A percentile compares a stretch with the other conserved stretches of the same genome.
Conservation (phyloP, 306 rosid genomes). For the Inga laurina region DNA sequence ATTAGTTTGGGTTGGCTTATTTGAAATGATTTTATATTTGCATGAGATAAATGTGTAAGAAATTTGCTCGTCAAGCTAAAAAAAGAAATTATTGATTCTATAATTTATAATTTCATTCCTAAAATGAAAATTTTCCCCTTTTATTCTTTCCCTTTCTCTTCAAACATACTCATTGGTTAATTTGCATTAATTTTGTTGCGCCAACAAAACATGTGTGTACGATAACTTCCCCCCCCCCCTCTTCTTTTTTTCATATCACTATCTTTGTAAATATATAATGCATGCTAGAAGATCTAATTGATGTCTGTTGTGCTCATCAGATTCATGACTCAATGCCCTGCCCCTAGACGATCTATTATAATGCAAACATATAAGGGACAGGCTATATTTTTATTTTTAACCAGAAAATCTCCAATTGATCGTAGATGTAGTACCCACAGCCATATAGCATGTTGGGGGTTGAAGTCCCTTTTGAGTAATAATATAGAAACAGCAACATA, state of each 20-base stretch:
- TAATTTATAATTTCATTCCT: too few species aligned
- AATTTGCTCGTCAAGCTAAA: too few species aligned
- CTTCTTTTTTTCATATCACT: not conserved
- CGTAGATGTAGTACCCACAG: not conserved
- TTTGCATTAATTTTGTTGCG: too few species aligned
- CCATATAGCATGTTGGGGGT: not conserved
- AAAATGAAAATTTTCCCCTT: too few species aligned
- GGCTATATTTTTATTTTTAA: not conserved
- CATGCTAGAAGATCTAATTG: not conserved
- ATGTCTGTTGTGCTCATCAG: not conserved
- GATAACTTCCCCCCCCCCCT: too few species aligned
- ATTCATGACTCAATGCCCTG: slow-evolving; percentile 6
- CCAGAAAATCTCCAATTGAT: slow-evolving; percentile 7
- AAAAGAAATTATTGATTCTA: too few species aligned
- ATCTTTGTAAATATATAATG: not conserved
- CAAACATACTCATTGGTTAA: too few species aligned
- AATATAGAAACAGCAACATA: not conserved
- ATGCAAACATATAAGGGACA: slow-evolving; percentile 11
- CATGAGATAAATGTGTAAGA: too few species aligned
- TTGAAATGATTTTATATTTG: too few species aligned
- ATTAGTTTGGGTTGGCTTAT: too few species aligned
- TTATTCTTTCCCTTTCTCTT: too few species aligned
- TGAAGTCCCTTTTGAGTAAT: not conserved
- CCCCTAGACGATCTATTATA: not conserved
- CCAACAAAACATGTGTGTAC: too few species aligned